phyloP scores from a whole-genome alignment of 345 rosid species.

The Aquilaria sinensis region DNA sequence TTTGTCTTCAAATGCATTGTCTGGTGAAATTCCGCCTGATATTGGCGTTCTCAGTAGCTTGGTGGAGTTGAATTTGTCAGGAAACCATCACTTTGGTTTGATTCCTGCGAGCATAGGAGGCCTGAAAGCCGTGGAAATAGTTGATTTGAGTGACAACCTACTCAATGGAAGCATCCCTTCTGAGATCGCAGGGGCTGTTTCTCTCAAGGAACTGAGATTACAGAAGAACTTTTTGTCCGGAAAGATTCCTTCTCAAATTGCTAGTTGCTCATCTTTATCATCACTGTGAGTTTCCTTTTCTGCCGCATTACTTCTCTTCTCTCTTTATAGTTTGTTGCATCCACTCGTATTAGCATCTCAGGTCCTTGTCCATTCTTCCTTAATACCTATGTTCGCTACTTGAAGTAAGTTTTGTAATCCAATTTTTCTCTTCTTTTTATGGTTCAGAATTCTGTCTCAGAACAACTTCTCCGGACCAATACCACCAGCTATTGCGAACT shows the following conservation, averaged over 20 bases:
- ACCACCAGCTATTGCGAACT: conserved; percentile 54
- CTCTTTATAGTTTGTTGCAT: too few relatives aligned
- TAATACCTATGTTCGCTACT: too few relatives aligned
- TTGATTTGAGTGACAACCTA: conserved; percentile 63
- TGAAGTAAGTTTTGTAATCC: too few relatives aligned
- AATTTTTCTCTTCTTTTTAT: background rate
- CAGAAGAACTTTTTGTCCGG: conserved; percentile 55
- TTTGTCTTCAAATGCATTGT: conserved; percentile 55
- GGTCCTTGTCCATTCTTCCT: background rate
- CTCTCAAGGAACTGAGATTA: conserved; percentile 44
- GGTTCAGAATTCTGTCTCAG: conserved; percentile 49
- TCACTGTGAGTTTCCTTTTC: conserved; percentile 43
- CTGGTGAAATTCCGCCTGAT: conserved; percentile 48
- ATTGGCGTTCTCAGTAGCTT: conserved; percentile 41
- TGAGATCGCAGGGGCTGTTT: conserved; percentile 50
- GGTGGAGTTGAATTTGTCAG: conserved; percentile 50
- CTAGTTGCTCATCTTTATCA: conserved; percentile 44
- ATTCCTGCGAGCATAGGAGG: conserved; percentile 51
- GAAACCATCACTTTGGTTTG: conserved; percentile 47
- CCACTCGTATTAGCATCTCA: background rate
- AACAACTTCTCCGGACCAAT: conserved; percentile 60
- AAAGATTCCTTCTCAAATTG: conserved; percentile 49
- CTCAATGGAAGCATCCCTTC: conserved; percentile 64
- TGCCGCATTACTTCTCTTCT: background rate
- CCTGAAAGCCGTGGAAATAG: conserved; percentile 26